Percentiles rank a stretch among this genome's conserved stretches.
Evolutionary conservation across 163 green algal genomes (phyloP).

Genomic region (Chlorella variabilis): DNA sequence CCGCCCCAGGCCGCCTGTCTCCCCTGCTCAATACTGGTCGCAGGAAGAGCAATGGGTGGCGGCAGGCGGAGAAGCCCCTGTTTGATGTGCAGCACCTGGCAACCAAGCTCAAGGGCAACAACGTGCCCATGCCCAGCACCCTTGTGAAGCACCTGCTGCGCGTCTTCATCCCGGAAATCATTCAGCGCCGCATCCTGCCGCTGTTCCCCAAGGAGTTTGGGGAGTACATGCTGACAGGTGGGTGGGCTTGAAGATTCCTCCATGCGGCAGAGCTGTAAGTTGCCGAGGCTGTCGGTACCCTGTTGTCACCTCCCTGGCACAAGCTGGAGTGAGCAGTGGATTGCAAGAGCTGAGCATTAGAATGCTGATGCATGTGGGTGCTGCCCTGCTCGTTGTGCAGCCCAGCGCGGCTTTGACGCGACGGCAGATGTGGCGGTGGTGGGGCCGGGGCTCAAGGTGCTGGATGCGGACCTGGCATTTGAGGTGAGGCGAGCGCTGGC

Average conservation of each 20-base stretch:
- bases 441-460: slow-evolving; percentile 49
- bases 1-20: no score
- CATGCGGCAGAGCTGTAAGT: background rate
- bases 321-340: no score
- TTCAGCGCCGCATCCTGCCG: slow-evolving; percentile 57
- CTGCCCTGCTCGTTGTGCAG: no score
- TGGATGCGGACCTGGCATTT: slow-evolving; percentile 65
- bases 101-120: slow-evolving; percentile 60
- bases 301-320: no score
- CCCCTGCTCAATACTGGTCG: no score
- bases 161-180: slow-evolving; percentile 60
- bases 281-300: background rate
- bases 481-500: slow-evolving; percentile 13
- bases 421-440: slow-evolving; percentile 57
- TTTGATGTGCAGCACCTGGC: slow-evolving; percentile 70
- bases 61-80: slow-evolving; percentile 40
- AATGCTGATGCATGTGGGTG: no score
- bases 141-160: slow-evolving; percentile 66
- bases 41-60: slow-evolving; percentile 18
- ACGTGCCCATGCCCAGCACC: slow-evolving; percentile 70
- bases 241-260: background rate
- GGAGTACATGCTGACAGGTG: slow-evolving; percentile 60
- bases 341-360: no score
- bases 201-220: slow-evolving; percentile 70
- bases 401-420: slow-evolving; percentile 40